A percentile compares a stretch with the other conserved stretches of the same genome.
Conservation (phyloP, 1,284 basidiomycete species). For the Moniliophthora roreri region DNA sequence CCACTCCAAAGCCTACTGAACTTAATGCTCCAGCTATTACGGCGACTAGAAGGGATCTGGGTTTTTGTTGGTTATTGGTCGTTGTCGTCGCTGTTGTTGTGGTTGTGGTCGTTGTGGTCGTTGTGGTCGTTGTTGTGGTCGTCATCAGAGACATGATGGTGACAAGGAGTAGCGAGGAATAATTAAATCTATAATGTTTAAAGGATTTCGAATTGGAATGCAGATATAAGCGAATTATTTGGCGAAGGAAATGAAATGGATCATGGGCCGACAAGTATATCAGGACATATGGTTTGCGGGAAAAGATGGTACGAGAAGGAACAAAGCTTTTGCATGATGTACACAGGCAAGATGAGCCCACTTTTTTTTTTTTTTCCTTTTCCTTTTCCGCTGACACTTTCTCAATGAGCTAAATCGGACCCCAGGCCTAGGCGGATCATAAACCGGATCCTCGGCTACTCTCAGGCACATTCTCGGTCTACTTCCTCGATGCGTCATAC, state of each 20-base stretch:
- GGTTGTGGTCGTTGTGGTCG: background rate
- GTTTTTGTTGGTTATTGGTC: slow-evolving; percentile 6
- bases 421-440: background rate
- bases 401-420: background rate
- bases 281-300: background rate
- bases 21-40: slow-evolving; percentile 12
- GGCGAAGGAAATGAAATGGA: background rate
- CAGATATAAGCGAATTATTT: background rate
- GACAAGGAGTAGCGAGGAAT: too few species aligned
- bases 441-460: background rate
- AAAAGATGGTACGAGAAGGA: background rate
- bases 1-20: slow-evolving; percentile 14
- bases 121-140: background rate
- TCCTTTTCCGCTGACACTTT: background rate
- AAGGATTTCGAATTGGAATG: too few species aligned
- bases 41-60: slow-evolving; percentile 9
- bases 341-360: background rate
- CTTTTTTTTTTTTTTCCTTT: slow-evolving; percentile 5
- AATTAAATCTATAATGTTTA: too few species aligned
- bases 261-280: background rate
- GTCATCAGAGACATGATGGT: background rate
- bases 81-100: slow-evolving; percentile 4
- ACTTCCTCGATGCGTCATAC: slow-evolving; percentile 1
- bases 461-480: background rate
- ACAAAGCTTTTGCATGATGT: background rate